Percentiles rank a stretch among this genome's conserved stretches.
Evolutionary conservation across 768 basidiomycete species (phyloP).

Genomic region (Stropharia rugosoannulata): DNA sequence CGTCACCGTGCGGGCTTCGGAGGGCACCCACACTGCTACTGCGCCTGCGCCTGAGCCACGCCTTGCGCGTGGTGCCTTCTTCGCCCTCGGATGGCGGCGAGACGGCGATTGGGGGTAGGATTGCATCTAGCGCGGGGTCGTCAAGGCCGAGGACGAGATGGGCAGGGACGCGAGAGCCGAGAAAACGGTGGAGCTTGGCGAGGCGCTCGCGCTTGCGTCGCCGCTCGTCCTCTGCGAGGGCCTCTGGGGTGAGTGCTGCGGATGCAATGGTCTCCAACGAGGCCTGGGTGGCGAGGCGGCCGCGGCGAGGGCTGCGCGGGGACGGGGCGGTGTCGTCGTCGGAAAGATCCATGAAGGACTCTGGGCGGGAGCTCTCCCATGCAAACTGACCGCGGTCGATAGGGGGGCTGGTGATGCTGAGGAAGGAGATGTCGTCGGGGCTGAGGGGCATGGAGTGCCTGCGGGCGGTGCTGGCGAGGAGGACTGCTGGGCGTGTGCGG

Average conservation of each 20-base stretch:
- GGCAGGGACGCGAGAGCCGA: conserved; percentile 78
- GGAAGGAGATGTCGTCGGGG: conserved; percentile 43
- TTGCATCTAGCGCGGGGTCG: conserved; percentile 25
- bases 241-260: conserved; percentile 40
- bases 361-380: not conserved
- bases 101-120: conserved; percentile 3
- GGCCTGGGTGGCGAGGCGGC: conserved; percentile 42
- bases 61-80: conserved; percentile 26
- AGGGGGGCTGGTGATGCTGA: conserved; percentile 23
- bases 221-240: conserved; percentile 59
- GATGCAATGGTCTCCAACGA: conserved; percentile 35
- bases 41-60: conserved; percentile 48
- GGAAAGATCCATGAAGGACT: conserved; percentile 63
- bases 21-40: conserved; percentile 54
- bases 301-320: too few relatives aligned
- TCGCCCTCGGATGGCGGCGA: conserved; percentile 23
- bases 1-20: conserved; percentile 48
- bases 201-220: conserved; percentile 73
- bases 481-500: conserved; percentile 23
- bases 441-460: conserved; percentile 58
- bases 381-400: conserved; percentile 13
- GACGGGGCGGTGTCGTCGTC: conserved; percentile 46
- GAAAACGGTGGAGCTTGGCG: conserved; percentile 80
- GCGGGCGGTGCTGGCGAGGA: conserved; percentile 26
- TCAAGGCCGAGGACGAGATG: conserved; percentile 60